Evolutionary conservation across 768 basidiomycete species (phyloP), one percentile per base, ranked within the genome.

Genomic region (Phlebiopsis gigantea): DNA sequence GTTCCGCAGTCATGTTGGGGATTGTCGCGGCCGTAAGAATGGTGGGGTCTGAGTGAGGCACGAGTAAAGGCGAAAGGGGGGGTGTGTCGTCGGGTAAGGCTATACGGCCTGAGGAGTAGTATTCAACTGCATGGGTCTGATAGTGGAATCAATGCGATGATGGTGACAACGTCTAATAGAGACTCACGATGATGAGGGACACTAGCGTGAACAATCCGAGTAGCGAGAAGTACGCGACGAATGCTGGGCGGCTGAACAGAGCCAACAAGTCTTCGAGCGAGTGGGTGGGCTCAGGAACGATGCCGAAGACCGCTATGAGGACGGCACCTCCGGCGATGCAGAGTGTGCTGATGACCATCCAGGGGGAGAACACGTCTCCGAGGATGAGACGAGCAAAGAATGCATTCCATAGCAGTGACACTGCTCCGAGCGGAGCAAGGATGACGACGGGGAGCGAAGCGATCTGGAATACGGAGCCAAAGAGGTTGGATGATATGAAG

Each of bases 381-480:
- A 96, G 79, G 41, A 96, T 78, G 41, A 95, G 64, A 28, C 84
- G 79, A 15, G 93, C 93, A 66, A 96, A 94, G 65, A 96, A 82
- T 4, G 93, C 93, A 68, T 98, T 98, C 90, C 90, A 96, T 26
- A 98, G 80, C 26, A 98, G 80, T 2, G 90, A 93, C 28, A 95
- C 89, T 0, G 93, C 94, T 10, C 94, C 94, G 4, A 98, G 79
- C 0, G 94, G 94, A 0, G 93, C 94, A 51, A 98, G 87, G 56
- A 98, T 91, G 58, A 96, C 93, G 61, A 98, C 91, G 2, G 94
- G 93, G 12, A 98, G 82, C 1, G 93, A 90, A 8, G 92, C 93
- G 42, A 98, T 92, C 73, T 96, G 94, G 62, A 96, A 88, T 34
- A 95, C 72, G 1, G 92, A 93, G 6, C 92, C 90, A 48, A 94